Evolutionary conservation across 768 basidiomycete genomes (phyloP).

Genomic region (Boletus rubroflammeus): DNA sequence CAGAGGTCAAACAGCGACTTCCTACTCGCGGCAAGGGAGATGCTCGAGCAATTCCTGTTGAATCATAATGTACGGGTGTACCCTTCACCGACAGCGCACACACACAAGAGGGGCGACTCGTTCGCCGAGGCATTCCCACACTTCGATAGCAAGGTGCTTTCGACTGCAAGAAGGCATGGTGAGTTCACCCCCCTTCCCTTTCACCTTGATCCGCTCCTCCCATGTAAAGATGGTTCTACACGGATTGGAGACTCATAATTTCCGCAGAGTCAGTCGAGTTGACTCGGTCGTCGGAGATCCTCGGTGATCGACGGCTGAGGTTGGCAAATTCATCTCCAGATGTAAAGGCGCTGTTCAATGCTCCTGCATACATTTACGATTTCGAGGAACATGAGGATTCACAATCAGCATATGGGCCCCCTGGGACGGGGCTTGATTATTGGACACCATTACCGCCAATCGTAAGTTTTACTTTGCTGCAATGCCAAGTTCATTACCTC

Average conservation of each 20-base stretch:
- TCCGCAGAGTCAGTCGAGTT: constrained; percentile 70
- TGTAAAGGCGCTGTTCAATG: constrained; percentile 92
- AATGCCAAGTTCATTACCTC: constrained; percentile 16
- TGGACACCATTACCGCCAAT: constrained; percentile 78
- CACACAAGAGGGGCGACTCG: constrained; percentile 84
- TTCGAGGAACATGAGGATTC: constrained; percentile 69
- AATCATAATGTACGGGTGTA: constrained; percentile 82
- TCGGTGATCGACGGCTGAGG: constrained; percentile 70
- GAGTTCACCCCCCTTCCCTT: constrained; percentile 17
- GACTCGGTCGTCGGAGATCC: constrained; percentile 57
- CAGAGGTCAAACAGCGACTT: constrained; percentile 95
- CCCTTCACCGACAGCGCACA: constrained; percentile 72
- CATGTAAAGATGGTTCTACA: not conserved
- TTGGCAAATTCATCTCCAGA: constrained; percentile 89
- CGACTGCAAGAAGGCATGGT: constrained; percentile 70
- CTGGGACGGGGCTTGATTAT: constrained; percentile 57
- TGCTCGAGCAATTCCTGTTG: constrained; percentile 87
- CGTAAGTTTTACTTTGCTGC: constrained; percentile 39
- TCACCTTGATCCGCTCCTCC: constrained; percentile 29
- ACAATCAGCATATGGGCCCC: constrained; percentile 53
- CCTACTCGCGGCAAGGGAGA: constrained; percentile 83
- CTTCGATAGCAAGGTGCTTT: constrained; percentile 91
- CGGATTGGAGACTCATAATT: constrained; percentile 10
- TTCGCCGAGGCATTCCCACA: constrained; percentile 96
- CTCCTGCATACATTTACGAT: constrained; percentile 78